Evolutionary conservation across 2,329 filamentous ascomycete species (phyloP), one percentile per base, ranked within the genome.

Genomic region (Fusarium cyanostomum): DNA sequence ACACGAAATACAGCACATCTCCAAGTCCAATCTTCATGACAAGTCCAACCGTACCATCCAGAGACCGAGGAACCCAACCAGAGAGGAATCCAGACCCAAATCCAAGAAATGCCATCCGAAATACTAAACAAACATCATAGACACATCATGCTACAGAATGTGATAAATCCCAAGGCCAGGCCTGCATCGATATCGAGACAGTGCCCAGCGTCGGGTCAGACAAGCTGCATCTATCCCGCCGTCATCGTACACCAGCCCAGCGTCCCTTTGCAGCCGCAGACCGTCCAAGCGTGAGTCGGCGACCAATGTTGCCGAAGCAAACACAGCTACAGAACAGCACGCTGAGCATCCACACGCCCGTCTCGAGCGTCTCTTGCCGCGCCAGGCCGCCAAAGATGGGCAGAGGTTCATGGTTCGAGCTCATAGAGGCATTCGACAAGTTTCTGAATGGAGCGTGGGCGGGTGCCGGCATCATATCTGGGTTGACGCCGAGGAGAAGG

Each of bases 241-340:
- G 38, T 72, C 50, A 78, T 65, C 78, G 74, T 43, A 80, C 68
- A n/a, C 77, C 79, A 30, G 75, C 80, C 81, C 80, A 83, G 37
- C 83, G 72, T 3, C 80, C 80, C 56, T 77, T 78, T n/a, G 71
- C 75, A 1, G 71, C 74, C 2, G 76, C 75, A n/a, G 76, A 75
- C 53, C 71, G 74, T 18, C 78, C 82, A 63, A 86, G 77, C n/a
- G 89, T 88, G 64, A 98, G 78, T 61, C 92, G 84, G 62, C 95
- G 84, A 11, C 95, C 95, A 72, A 99, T 92, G 73, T 97, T 98
- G 10, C 95, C 95, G 81, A 99, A 97, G 77, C 94, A 97, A 9
- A 98, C 87, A 68, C 92, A 93, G 72, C 92, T 96, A 78, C 95
- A 97, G 74, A 97, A 99, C 46, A 99, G 79, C 24, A 98, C 93